A percentile compares a stretch with the other conserved stretches of the same genome.
These are phyloP conservation scores for Ilex paraguariensis DNA, from an alignment of 305 asterid species.

Conservation along the genomic window DNA sequence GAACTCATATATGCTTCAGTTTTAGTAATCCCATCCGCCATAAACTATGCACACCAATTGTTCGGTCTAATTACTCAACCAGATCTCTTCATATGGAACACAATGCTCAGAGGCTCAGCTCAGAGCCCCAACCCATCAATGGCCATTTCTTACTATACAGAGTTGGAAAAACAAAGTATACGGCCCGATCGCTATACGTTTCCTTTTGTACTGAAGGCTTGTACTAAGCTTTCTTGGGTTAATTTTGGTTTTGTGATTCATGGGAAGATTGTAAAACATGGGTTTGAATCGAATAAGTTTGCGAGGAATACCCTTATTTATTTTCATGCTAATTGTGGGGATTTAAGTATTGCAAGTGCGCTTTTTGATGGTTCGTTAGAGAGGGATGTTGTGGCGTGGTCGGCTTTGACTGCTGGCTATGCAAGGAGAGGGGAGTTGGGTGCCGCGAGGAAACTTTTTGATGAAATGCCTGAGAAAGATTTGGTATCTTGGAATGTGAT, in stretches of 20 bases:
- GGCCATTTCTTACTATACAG: constrained; percentile 35
- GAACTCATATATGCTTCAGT: constrained; percentile 54
- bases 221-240: constrained; percentile 49
- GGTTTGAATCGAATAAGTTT: constrained; percentile 55
- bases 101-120: constrained; percentile 73
- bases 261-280: constrained; percentile 51
- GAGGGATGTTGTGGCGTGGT: constrained; percentile 66
- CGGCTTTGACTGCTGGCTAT: constrained; percentile 61
- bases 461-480: constrained; percentile 59
- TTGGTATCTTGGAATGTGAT: constrained; percentile 74
- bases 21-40: constrained; percentile 24
- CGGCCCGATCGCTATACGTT: constrained; percentile 54
- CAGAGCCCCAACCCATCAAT: constrained; percentile 53
- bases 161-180: constrained; percentile 31
- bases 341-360: constrained; percentile 34
- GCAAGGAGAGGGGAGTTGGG: constrained; percentile 50
- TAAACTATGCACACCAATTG: constrained; percentile 54
- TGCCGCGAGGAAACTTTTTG: constrained; percentile 43
- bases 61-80: constrained; percentile 57
- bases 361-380: constrained; percentile 37
- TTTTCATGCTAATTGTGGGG: constrained; percentile 65
- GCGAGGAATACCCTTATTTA: constrained; percentile 50
- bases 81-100: constrained; percentile 64
- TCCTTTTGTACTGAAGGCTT: constrained; percentile 61
- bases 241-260: constrained; percentile 40